Conservation (phyloP, 1,284 basidiomycete species). For the Chondrostereum purpureum region DNA sequence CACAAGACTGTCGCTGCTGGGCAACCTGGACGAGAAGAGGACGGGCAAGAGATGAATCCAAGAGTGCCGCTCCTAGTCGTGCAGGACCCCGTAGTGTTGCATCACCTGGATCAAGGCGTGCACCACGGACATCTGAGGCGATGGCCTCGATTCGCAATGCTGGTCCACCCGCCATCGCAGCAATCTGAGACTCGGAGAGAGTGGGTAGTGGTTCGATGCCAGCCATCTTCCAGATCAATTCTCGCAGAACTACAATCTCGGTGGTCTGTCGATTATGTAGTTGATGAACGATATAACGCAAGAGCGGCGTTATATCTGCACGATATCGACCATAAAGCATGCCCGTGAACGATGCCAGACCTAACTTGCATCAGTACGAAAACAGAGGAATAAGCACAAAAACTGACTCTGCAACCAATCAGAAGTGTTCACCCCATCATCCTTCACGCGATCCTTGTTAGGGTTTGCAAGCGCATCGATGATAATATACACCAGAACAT, state of each 20-base stretch:
- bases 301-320: slow-evolving; percentile 77
- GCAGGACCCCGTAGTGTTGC: slow-evolving; percentile 54
- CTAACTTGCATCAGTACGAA: slow-evolving; percentile 31
- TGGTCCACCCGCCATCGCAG: slow-evolving; percentile 87
- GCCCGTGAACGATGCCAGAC: slow-evolving; percentile 88
- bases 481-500: slow-evolving; percentile 86
- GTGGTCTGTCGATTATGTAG: slow-evolving; percentile 78
- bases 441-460: slow-evolving; percentile 79
- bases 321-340: slow-evolving; percentile 86
- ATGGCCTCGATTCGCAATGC: slow-evolving; percentile 83
- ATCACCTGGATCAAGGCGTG: slow-evolving; percentile 59
- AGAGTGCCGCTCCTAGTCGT: slow-evolving; percentile 64
- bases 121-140: slow-evolving; percentile 64
- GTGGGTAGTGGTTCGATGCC: slow-evolving; percentile 89
- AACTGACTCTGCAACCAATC: slow-evolving; percentile 90
- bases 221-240: slow-evolving; percentile 93
- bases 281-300: slow-evolving; percentile 91
- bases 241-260: slow-evolving; percentile 87
- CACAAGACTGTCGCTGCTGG: slow-evolving; percentile 78
- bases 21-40: slow-evolving; percentile 86
- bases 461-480: slow-evolving; percentile 87
- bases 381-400: slow-evolving; percentile 3
- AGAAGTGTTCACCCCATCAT: slow-evolving; percentile 87
- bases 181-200: slow-evolving; percentile 83
- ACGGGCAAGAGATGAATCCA: slow-evolving; percentile 67